Conservation (phyloP, 495 filamentous ascomycete species). For the Amorphotheca resinae region DNA sequence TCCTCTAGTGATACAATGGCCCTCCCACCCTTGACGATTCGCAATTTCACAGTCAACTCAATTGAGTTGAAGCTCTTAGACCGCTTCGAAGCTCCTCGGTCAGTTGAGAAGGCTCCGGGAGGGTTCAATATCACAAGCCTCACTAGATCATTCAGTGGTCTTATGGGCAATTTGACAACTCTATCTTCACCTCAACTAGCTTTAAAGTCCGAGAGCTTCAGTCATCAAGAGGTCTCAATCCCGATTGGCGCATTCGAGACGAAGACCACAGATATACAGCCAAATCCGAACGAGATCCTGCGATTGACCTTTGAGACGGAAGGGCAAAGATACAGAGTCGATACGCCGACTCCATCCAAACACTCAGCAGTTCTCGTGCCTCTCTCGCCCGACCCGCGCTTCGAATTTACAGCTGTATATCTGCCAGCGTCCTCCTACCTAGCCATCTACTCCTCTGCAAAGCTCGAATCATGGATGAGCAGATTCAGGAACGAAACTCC, state of each 20-base stretch:
- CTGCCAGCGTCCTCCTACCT: slow-evolving; percentile 50
- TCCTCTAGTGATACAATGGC: slow-evolving; percentile 7
- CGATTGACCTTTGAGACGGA: slow-evolving; percentile 51
- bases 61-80: slow-evolving; percentile 65
- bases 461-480: slow-evolving; percentile 71
- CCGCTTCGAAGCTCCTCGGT: slow-evolving; percentile 46
- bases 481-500: slow-evolving; percentile 52
- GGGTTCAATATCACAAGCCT: slow-evolving; percentile 10
- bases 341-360: slow-evolving; percentile 42
- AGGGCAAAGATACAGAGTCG: slow-evolving; percentile 48
- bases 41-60: slow-evolving; percentile 69
- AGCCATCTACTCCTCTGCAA: slow-evolving; percentile 61
- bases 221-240: slow-evolving; percentile 39
- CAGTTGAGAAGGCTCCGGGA: slow-evolving; percentile 6
- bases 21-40: slow-evolving; percentile 49
- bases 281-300: slow-evolving; percentile 39
- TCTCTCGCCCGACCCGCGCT: slow-evolving; percentile 39
- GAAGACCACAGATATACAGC: slow-evolving; percentile 39
- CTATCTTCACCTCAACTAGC: slow-evolving; percentile 29
- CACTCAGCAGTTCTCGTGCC: slow-evolving; percentile 44
- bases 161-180: slow-evolving; percentile 26
- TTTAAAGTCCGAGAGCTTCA: slow-evolving; percentile 41
- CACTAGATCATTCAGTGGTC: slow-evolving; percentile 37
- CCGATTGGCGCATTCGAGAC: slow-evolving; percentile 46
- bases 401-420: slow-evolving; percentile 62